Conservation (phyloP, 2,329 filamentous ascomycete genomes). For the Arthrobotrys pseudoclavata region DNA sequence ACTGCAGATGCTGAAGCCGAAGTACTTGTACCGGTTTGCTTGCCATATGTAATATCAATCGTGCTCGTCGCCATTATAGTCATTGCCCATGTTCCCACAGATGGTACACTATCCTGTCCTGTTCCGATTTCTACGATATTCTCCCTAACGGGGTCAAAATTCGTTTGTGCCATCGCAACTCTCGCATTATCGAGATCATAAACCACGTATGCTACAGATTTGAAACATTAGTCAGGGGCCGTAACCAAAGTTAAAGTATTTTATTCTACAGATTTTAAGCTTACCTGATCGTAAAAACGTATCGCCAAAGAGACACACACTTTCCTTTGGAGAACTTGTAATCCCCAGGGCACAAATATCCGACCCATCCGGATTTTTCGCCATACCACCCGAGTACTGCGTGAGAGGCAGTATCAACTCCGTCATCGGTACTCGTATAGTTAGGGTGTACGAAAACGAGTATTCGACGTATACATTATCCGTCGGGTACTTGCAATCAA, state of each 20-base stretch:
- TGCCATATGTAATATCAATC: constrained; percentile 41
- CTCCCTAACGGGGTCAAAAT: constrained; percentile 71
- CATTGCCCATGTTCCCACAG: constrained; percentile 69
- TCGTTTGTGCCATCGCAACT: constrained; percentile 78
- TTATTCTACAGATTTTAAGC: constrained; percentile 63
- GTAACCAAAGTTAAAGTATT: background rate
- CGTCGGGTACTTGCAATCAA: constrained; percentile 72
- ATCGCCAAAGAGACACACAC: constrained; percentile 43
- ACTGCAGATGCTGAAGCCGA: background rate
- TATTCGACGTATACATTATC: constrained; percentile 69
- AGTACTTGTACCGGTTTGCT: constrained; percentile 21
- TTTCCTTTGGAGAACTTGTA: constrained; percentile 30
- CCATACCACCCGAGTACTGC: constrained; percentile 40
- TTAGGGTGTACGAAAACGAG: constrained; percentile 70
- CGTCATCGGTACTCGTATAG: constrained; percentile 72
- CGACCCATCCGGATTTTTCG: constrained; percentile 42
- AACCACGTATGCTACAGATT: constrained; percentile 77
- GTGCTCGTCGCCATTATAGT: constrained; percentile 65
- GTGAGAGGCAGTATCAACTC: constrained; percentile 68
- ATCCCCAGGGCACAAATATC: constrained; percentile 52
- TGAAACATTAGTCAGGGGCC: constrained; percentile 65
- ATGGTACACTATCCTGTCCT: constrained; percentile 70
- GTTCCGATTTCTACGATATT: constrained; percentile 71
- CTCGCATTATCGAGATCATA: constrained; percentile 81
- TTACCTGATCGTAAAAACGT: constrained; percentile 52